A percentile compares a stretch with the other conserved stretches of the same genome.
These are phyloP conservation scores for Selaginella moellendorffii DNA, from an alignment of 75 land plant genomes.

Conservation along the genomic window DNA sequence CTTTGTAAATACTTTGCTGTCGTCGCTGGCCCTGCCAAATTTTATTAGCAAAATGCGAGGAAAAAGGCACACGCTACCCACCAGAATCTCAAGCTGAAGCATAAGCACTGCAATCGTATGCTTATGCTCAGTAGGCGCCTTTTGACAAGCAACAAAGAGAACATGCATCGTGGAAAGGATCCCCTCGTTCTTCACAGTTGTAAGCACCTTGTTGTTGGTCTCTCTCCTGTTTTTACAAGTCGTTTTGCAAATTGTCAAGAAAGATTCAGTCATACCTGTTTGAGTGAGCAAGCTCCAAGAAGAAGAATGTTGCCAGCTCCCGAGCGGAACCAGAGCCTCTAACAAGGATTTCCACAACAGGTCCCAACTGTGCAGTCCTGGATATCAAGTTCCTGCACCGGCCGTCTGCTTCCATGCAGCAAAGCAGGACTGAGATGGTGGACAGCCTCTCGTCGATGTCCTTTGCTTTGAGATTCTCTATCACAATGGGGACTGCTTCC, in stretches of 20 bases:
- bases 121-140: neutral
- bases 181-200: neutral
- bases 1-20: neutral
- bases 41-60: neutral
- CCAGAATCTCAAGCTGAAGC: neutral
- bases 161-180: neutral
- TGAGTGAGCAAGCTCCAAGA: neutral
- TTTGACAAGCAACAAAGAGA: neutral
- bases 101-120: neutral
- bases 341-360: neutral
- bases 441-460: neutral
- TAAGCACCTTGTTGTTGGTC: neutral
- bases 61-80: neutral
- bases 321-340: neutral
- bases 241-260: neutral
- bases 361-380: neutral
- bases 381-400: neutral
- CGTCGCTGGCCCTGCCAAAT: neutral
- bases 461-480: neutral
- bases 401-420: neutral
- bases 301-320: neutral
- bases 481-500: neutral
- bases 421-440: neutral
- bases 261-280: neutral
- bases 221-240: neutral